Evolutionary conservation across 176 grass and related monocot species (phyloP), one percentile per base, ranked within the genome.

Genomic region (Triticum timopheevii): DNA sequence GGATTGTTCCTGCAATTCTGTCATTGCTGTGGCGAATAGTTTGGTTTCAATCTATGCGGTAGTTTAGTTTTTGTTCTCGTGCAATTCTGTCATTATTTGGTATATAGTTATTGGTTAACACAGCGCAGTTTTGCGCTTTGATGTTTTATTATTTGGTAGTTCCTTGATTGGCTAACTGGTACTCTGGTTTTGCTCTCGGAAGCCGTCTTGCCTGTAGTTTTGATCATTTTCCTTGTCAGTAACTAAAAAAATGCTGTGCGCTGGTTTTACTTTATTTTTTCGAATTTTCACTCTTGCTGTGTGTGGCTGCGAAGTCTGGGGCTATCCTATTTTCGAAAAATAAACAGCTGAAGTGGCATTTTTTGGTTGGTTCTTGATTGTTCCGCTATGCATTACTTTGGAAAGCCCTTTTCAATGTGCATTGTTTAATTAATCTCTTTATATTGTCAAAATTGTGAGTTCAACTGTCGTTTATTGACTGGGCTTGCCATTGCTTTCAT

Each of bases 131-230:
- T 28, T 72, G 19, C 16, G 12, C 17, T 54, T 17, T 22, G 11
- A 28, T 76, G 3, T 67, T 24, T 69, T 19, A 23, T 90, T 56
- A 47, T 25, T 54, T 78, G 58, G 6, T 68, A 33, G 71, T 66
- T 80, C 42, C 58, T 7, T 81, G 24, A 63, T 67, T 80, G 35
- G 71, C 22, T 6, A 56, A 22, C 25, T 8, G 52, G 17, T 71
- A 40, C 73, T 83, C 80, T 87, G 31, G 17, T 84, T 75, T 83
- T 87, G 65, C 64, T 74, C 56, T 31, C 13, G 67, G 65, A 73
- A 56, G 28, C 64, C 12, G 68, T 83, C 33, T 54, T 39, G 4
- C 13, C 22, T 23, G 30, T 17, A 69, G 11, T 71, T 27, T 20
- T 39, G 28, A 19, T 83, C 58, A 20, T 64, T 9, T 73, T 47